A percentile compares a stretch with the other conserved stretches of the same genome.
phyloP scores from a whole-genome alignment of 352 stramenopile species.

The Phytophthora cryptogea region DNA sequence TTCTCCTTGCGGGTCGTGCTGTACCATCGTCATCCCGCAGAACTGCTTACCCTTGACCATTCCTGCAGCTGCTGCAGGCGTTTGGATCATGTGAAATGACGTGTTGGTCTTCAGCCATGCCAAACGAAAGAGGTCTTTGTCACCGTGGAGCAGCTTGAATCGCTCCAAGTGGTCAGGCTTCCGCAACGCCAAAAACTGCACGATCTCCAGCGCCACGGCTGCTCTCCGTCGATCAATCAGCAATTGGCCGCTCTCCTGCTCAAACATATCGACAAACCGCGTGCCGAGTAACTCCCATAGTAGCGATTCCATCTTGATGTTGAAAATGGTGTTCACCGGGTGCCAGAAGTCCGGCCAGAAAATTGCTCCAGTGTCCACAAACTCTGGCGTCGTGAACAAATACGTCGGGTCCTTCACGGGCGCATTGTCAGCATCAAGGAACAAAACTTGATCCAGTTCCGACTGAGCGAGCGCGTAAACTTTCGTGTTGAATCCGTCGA shows the following conservation, averaged over 20 bases:
- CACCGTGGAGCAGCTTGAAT: constrained; percentile 45
- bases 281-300: constrained; percentile 54
- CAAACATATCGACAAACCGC: constrained; percentile 57
- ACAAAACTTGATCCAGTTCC: constrained; percentile 35
- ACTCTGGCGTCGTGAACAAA: constrained; percentile 42
- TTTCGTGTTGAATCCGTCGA: constrained; percentile 57
- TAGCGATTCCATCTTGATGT: constrained; percentile 50
- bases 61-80: constrained; percentile 40
- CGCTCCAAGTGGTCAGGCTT: constrained; percentile 27
- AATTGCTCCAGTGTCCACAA: constrained; percentile 43
- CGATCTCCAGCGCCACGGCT: constrained; percentile 27
- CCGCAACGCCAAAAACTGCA: constrained; percentile 45
- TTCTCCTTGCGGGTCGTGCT: constrained; percentile 36
- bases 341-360: constrained; percentile 80
- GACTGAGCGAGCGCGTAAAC: constrained; percentile 46
- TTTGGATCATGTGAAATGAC: constrained; percentile 46
- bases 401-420: constrained; percentile 49
- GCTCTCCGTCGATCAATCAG: constrained; percentile 42
- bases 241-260: constrained; percentile 65
- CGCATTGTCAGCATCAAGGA: constrained; percentile 60
- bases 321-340: constrained; percentile 56
- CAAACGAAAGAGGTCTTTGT: constrained; percentile 61
- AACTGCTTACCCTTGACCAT: constrained; percentile 38
- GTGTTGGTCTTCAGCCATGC: constrained; percentile 47
- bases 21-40: constrained; percentile 54